Evolutionary conservation across 2,329 filamentous ascomycete genomes (phyloP).

Genomic region (Ceratocystiopsis sp.): DNA sequence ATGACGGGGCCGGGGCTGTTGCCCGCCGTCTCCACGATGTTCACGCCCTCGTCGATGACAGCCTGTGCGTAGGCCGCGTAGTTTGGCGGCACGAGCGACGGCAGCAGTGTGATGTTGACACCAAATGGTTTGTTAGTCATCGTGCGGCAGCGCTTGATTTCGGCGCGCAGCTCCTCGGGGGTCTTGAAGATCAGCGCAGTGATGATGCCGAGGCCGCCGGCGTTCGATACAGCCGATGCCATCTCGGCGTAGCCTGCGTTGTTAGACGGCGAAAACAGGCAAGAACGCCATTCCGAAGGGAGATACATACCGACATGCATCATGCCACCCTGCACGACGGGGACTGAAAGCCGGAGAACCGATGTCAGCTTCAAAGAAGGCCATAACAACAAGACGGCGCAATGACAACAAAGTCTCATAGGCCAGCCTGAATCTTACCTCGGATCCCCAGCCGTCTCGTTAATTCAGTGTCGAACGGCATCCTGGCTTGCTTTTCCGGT

Average conservation of each 20-base stretch:
- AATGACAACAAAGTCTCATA: too few species aligned
- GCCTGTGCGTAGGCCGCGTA: slow-evolving; percentile 84
- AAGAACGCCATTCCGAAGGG: neutral
- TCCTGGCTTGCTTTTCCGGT: slow-evolving; percentile 13
- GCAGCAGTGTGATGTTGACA: slow-evolving; percentile 90
- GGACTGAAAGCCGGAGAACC: slow-evolving; percentile 31
- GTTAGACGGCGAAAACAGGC: neutral
- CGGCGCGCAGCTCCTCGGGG: slow-evolving; percentile 78
- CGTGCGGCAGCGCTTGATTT: slow-evolving; percentile 72
- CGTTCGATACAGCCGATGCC: slow-evolving; percentile 60
- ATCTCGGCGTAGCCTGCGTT: slow-evolving; percentile 58
- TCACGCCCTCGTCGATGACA: slow-evolving; percentile 82
- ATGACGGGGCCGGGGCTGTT: slow-evolving; percentile 75
- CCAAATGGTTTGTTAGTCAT: slow-evolving; percentile 71
- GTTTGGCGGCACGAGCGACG: slow-evolving; percentile 75
- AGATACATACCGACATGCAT: slow-evolving; percentile 14
- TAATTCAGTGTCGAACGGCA: slow-evolving; percentile 41
- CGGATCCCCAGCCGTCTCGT: slow-evolving; percentile 40
- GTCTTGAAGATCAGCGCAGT: slow-evolving; percentile 85
- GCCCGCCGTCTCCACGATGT: slow-evolving; percentile 48
- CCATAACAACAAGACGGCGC: too few species aligned
- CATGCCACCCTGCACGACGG: slow-evolving; percentile 76
- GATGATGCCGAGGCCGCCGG: slow-evolving; percentile 68
- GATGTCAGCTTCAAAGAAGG: slow-evolving; percentile 10
- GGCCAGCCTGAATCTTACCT: slow-evolving; percentile 7